Conservation (phyloP, 1,284 basidiomycete genomes). For the Rhodofomes roseus region DNA sequence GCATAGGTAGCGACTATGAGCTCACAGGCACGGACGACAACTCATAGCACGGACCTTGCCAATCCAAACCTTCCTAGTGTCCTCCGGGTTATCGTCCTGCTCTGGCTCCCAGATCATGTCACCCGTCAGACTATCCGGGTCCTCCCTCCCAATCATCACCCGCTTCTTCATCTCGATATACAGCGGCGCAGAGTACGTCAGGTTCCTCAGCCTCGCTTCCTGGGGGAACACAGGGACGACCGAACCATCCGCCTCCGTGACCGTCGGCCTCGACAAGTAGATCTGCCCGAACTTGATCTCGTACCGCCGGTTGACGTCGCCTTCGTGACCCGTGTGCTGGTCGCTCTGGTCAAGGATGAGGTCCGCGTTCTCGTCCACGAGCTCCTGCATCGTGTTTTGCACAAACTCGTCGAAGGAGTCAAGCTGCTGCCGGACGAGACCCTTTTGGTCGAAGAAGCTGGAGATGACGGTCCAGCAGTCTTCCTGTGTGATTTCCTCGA, state of each 20-base stretch:
- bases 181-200: conserved; percentile 94
- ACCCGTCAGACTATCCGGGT: conserved; percentile 77
- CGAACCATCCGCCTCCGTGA: conserved; percentile 94
- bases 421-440: conserved; percentile 96
- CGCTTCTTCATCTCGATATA: conserved; percentile 96
- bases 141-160: conserved; percentile 77
- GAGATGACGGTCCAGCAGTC: conserved; percentile 96
- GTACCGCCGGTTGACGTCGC: conserved; percentile 84
- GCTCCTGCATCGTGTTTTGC: conserved; percentile 99
- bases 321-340: conserved; percentile 86
- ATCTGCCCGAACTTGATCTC: conserved; percentile 98
- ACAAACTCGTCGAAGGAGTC: conserved; percentile 99
- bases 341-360: conserved; percentile 95
- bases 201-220: conserved; percentile 91
- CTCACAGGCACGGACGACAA: conserved; percentile 1
- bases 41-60: conserved; percentile 71
- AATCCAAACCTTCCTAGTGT: conserved; percentile 89
- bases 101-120: conserved; percentile 83
- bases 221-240: conserved; percentile 96
- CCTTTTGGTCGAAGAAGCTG: conserved; percentile 96
- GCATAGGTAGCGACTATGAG: conserved; percentile 1
- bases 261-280: conserved; percentile 91
- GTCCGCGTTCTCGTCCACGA: conserved; percentile 94
- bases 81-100: conserved; percentile 58
- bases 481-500: conserved; percentile 85